A percentile compares a stretch with the other conserved stretches of the same genome.
phyloP scores from a whole-genome alignment of 768 basidiomycete species.

The Hericium erinaceus region DNA sequence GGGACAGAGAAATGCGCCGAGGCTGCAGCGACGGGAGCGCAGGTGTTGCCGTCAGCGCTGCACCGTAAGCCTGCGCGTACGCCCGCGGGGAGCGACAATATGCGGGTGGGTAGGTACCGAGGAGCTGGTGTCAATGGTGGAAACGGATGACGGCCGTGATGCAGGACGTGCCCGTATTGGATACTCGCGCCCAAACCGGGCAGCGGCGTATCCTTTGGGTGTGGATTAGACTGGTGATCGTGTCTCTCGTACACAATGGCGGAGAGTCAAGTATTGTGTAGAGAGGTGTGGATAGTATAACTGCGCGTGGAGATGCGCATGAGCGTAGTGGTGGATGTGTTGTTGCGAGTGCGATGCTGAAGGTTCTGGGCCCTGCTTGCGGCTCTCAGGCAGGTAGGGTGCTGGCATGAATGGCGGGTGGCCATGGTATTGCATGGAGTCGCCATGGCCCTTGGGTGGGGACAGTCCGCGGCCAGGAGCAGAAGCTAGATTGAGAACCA shows the following conservation, averaged over 20 bases:
- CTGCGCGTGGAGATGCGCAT: slow-evolving; percentile 2
- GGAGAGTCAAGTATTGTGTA: too few species aligned
- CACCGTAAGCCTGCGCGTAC: slow-evolving; percentile 1
- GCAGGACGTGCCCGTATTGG: not conserved
- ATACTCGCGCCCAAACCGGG: not conserved
- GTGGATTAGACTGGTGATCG: too few species aligned
- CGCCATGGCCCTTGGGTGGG: not conserved
- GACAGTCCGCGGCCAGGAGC: not conserved
- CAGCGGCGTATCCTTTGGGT: not conserved
- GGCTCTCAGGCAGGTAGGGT: not conserved
- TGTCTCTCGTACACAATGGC: too few species aligned
- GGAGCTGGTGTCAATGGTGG: slow-evolving; percentile 5
- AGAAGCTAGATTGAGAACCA: not conserved
- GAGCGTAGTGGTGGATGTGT: slow-evolving; percentile 17
- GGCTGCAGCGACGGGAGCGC: slow-evolving; percentile 21
- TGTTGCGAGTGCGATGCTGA: slow-evolving; percentile 9
- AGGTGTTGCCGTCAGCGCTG: slow-evolving; percentile 11
- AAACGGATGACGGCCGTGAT: slow-evolving; percentile 5
- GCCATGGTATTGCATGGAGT: not conserved
- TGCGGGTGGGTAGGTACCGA: not conserved
- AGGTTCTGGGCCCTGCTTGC: not conserved
- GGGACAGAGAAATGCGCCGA: slow-evolving; percentile 55
- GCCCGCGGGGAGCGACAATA: not conserved
- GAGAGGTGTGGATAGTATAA: not conserved
- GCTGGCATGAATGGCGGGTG: slow-evolving; percentile 1